A percentile compares a stretch with the other conserved stretches of the same genome.
Conservation (phyloP, 2,329 filamentous ascomycete species). For the Cercospora brassicicola region DNA sequence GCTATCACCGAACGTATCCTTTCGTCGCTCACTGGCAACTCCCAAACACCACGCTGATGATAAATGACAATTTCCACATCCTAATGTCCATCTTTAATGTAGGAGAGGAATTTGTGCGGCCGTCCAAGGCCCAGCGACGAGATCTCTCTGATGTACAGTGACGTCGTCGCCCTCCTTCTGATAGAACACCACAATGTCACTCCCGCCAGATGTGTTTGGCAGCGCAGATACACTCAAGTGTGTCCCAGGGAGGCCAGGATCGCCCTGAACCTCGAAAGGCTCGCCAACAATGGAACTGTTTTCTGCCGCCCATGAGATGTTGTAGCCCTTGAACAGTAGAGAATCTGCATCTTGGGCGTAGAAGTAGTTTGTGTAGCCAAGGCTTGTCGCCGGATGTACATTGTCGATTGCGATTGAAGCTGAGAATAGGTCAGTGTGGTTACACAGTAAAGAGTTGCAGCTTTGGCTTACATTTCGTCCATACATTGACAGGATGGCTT, state of each 20-base stretch:
- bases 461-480: slow-evolving; percentile 35
- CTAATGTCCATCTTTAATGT: background rate
- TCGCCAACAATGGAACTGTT: slow-evolving; percentile 40
- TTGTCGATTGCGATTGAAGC: slow-evolving; percentile 37
- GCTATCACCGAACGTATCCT: background rate
- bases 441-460: background rate
- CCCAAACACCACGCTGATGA: background rate
- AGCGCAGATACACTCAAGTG: slow-evolving; percentile 44
- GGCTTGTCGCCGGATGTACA: slow-evolving; percentile 43
- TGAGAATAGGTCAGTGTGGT: background rate
- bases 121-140: slow-evolving; percentile 36
- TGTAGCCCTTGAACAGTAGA: slow-evolving; percentile 42
- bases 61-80: background rate
- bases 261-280: slow-evolving; percentile 40
- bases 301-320: slow-evolving; percentile 43
- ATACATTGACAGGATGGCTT: slow-evolving; percentile 45
- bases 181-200: slow-evolving; percentile 38
- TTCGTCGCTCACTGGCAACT: background rate
- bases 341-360: slow-evolving; percentile 43
- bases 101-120: slow-evolving; percentile 24
- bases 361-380: slow-evolving; percentile 47
- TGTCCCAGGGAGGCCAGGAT: slow-evolving; percentile 42
- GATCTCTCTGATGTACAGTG: slow-evolving; percentile 35
- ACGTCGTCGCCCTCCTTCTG: slow-evolving; percentile 37
- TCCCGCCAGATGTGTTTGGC: slow-evolving; percentile 35